Evolutionary conservation across 1,139 yeast genomes (phyloP), one percentile per base, ranked within the genome.

Genomic region (Yamadazyma siamensis): DNA sequence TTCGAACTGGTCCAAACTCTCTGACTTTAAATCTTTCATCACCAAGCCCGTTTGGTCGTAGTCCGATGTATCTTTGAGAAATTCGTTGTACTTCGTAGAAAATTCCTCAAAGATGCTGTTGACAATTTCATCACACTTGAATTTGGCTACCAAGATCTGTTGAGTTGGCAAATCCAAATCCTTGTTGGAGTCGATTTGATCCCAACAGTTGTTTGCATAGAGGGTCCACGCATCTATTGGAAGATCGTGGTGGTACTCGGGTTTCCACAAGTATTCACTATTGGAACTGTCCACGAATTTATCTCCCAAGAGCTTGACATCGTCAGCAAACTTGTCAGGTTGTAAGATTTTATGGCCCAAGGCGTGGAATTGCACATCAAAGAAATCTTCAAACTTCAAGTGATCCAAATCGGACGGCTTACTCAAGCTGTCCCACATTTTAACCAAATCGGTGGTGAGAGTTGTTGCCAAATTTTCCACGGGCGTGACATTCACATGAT

Each of bases 221-320:
- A 88, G 62, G 4, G 94, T 76, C 97, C 98, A 91, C 10, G 96
- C 98, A 56, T 91, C 98, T 30, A 91, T 71, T 5, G 98, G 98
- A 29, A 91, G 78, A 32, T 75, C 70, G 44, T 94, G 89, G 50
- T 87, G 96, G 52, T 88, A 89, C 32, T 76, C 70, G 2, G 75
- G 71, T 41, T 76, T 75, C 64, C 87, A 85, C 18, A 80, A 61
- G 35, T 66, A 70, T n/a, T 58, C 64, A 3, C 49, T 40, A 5
- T 53, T 41, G 10, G 52, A 38, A 3, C 49, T 40, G 38, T 71
- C 66, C 21, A 62, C 54, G 36, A 84, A 72, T 26, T 76, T 56
- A 44, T 77, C 80, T 15, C 95, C 91, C 41, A 91, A 67, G 4
- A 52, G 40, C 28, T 61, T 65, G n/a, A 87, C 77, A 36, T 81